Conservation (phyloP, 768 basidiomycete genomes). For the Mycena belliarum region DNA sequence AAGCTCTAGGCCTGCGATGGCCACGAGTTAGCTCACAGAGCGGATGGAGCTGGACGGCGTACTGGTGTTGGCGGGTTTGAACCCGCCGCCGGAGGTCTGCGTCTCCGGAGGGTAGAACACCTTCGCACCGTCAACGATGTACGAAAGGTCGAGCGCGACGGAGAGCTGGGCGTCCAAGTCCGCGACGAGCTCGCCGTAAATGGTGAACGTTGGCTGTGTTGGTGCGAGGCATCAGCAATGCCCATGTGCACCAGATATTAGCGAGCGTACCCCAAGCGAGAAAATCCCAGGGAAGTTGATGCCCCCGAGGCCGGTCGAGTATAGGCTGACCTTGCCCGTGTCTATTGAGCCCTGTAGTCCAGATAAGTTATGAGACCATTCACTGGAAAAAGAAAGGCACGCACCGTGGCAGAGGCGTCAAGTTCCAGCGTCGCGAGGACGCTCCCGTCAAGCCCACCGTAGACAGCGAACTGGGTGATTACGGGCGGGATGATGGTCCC, state of each 20-base stretch:
- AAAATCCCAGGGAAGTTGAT: slow-evolving; percentile 34
- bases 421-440: slow-evolving; percentile 25
- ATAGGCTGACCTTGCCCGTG: slow-evolving; percentile 26
- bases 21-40: neutral
- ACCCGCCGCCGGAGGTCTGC: neutral
- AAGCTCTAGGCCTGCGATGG: slow-evolving; percentile 10
- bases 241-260: slow-evolving; percentile 6
- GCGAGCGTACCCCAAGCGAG: slow-evolving; percentile 28
- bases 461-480: slow-evolving; percentile 22
- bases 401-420: slow-evolving; percentile 14
- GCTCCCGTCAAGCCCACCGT: slow-evolving; percentile 18
- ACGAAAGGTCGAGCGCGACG: slow-evolving; percentile 28
- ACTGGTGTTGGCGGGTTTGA: slow-evolving; percentile 5
- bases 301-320: slow-evolving; percentile 28
- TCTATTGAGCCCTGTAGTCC: slow-evolving; percentile 21
- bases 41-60: neutral
- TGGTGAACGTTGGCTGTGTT: slow-evolving; percentile 14
- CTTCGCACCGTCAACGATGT: slow-evolving; percentile 23
- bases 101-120: slow-evolving; percentile 27
- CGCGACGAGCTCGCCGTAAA: slow-evolving; percentile 22
- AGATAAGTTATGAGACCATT: neutral
- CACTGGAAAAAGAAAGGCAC: neutral
- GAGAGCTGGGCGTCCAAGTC: slow-evolving; percentile 26
- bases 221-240: neutral
- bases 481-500: slow-evolving; percentile 33